Percentiles rank a stretch among this genome's conserved stretches.
These are phyloP conservation scores for Aspergillus steynii DNA, from an alignment of 495 filamentous ascomycete genomes.

Conservation along the genomic window DNA sequence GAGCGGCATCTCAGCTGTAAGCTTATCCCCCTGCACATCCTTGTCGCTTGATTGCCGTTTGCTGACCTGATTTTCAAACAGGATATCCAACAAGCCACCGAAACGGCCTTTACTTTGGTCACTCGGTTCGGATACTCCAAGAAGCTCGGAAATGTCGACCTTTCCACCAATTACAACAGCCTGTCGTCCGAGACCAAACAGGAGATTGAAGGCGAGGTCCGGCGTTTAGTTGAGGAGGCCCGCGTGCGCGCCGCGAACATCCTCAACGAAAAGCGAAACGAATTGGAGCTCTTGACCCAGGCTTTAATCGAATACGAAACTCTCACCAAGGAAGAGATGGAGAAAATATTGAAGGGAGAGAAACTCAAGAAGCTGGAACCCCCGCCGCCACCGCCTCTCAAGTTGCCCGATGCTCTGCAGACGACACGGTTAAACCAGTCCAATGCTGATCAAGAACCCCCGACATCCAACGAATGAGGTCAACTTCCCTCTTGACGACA, in stretches of 20 bases:
- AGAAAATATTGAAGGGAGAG: constrained; percentile 82
- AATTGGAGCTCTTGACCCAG: constrained; percentile 82
- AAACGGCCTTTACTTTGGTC: constrained; percentile 79
- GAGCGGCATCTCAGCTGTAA: constrained; percentile 73
- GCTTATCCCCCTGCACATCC: constrained; percentile 24
- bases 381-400: constrained; percentile 48
- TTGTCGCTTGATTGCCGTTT: background rate
- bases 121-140: constrained; percentile 86
- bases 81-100: constrained; percentile 83
- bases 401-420: constrained; percentile 52
- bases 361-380: constrained; percentile 64
- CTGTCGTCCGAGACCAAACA: constrained; percentile 82
- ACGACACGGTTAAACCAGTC: constrained; percentile 29
- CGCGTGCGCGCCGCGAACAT: constrained; percentile 71
- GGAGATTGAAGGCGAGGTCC: constrained; percentile 83
- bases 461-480: constrained; percentile 26
- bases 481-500: background rate
- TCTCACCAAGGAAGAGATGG: constrained; percentile 82
- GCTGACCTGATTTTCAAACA: constrained; percentile 33
- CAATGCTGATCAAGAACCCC: constrained; percentile 19
- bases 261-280: constrained; percentile 68
- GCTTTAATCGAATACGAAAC: constrained; percentile 95
- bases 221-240: constrained; percentile 78
- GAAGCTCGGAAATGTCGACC: constrained; percentile 84
- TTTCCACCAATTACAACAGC: constrained; percentile 72